phyloP scores from a whole-genome alignment of 2,329 filamentous ascomycete species.

The Alternaria angustiovoidea region DNA sequence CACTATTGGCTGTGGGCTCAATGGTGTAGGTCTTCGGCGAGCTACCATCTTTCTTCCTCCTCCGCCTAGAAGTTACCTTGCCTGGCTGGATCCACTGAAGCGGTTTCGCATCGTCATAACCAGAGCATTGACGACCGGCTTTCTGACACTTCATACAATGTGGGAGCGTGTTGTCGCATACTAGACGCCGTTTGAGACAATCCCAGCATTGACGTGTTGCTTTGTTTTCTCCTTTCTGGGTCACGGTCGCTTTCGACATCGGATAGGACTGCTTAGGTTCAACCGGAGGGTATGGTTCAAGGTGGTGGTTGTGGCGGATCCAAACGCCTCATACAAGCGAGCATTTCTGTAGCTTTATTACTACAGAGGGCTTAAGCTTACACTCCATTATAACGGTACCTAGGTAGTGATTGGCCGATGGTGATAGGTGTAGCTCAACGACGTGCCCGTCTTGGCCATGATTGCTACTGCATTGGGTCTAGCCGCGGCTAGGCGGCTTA shows the following conservation, averaged over 20 bases:
- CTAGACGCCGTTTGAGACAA: constrained; percentile 42
- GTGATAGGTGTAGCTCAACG: neutral
- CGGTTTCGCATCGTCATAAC: constrained; percentile 45
- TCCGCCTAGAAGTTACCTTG: constrained; percentile 38
- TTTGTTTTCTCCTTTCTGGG: constrained; percentile 28
- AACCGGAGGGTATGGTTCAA: neutral
- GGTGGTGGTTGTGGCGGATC: neutral
- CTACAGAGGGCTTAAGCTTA: constrained; percentile 16
- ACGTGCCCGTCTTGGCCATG: constrained; percentile 26
- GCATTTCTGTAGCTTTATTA: constrained; percentile 32
- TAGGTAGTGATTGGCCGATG: neutral
- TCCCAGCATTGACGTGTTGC: constrained; percentile 46
- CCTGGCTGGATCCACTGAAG: constrained; percentile 44
- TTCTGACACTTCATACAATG: constrained; percentile 44
- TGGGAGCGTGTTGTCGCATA: constrained; percentile 45
- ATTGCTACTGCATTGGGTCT: constrained; percentile 16
- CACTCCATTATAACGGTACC: neutral
- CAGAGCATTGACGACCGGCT: constrained; percentile 40
- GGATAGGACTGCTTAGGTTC: neutral
- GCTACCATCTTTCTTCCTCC: constrained; percentile 23
- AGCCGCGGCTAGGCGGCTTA: constrained; percentile 7
- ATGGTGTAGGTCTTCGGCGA: constrained; percentile 18
- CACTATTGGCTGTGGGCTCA: neutral
- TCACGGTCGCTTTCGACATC: constrained; percentile 1
- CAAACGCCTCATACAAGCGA: neutral